phyloP scores from a whole-genome alignment of 345 rosid species.

The Hypericum androsaemum region DNA sequence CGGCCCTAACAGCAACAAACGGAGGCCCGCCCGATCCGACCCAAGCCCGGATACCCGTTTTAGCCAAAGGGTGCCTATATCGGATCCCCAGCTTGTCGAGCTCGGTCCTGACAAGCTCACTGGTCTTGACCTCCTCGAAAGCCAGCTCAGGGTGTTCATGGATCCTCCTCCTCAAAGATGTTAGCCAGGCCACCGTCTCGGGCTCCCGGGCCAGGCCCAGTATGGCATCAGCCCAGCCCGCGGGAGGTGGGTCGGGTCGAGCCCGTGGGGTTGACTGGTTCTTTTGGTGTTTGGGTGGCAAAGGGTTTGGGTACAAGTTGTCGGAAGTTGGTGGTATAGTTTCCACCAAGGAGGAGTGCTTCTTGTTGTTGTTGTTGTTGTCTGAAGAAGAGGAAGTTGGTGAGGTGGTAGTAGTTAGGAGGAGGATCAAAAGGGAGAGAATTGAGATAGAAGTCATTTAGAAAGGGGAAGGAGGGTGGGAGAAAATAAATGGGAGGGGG shows the following conservation, averaged over 20 bases:
- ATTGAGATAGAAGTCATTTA: neutral
- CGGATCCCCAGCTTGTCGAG: slow-evolving; percentile 43
- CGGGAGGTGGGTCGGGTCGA: neutral
- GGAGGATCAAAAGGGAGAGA: slow-evolving; percentile 5
- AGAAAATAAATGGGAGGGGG: too few species aligned
- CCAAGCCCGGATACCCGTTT: slow-evolving; percentile 73
- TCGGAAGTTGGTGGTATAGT: neutral
- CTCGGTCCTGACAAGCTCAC: slow-evolving; percentile 46
- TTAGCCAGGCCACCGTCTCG: slow-evolving; percentile 50
- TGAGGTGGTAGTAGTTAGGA: neutral
- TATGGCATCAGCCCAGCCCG: slow-evolving; percentile 23
- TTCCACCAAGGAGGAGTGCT: slow-evolving; percentile 12
- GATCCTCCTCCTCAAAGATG: slow-evolving; percentile 46
- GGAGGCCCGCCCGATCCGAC: slow-evolving; percentile 68
- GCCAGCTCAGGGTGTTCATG: slow-evolving; percentile 78
- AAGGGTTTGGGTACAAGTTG: slow-evolving; percentile 3
- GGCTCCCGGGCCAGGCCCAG: slow-evolving; percentile 26
- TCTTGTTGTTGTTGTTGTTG: too few species aligned
- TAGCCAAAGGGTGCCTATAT: slow-evolving; percentile 48
- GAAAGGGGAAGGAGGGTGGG: neutral
- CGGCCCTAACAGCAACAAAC: slow-evolving; percentile 65
- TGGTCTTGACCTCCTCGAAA: slow-evolving; percentile 55
- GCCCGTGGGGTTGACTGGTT: slow-evolving; percentile 11
- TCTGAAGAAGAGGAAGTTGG: neutral
- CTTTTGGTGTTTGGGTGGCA: slow-evolving; percentile 1